A percentile compares a stretch with the other conserved stretches of the same genome.
Evolutionary conservation across 805 yeast species (phyloP).

Genomic region (Kluyveromyces lactis): DNA sequence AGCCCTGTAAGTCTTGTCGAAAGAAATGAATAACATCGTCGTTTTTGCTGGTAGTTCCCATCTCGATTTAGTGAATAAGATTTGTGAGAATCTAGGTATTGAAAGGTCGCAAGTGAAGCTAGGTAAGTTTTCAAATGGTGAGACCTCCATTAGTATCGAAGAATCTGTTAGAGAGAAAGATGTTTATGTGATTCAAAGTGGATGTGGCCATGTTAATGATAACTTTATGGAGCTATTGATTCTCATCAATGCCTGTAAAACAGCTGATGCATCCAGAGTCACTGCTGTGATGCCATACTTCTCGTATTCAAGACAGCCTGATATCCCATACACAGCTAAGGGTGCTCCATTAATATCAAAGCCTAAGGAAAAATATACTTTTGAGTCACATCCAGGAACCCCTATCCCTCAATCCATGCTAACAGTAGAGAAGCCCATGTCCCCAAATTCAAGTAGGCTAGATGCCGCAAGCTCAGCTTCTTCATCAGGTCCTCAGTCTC

Average conservation of each 20-base stretch:
- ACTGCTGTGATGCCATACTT: constrained; percentile 90
- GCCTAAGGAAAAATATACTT: constrained; percentile 34
- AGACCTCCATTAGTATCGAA: constrained; percentile 74
- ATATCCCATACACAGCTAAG: constrained; percentile 69
- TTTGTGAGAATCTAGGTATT: constrained; percentile 71
- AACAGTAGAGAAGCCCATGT: constrained; percentile 17
- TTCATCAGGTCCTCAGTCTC: background rate
- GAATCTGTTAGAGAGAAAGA: constrained; percentile 95
- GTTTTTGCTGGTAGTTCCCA: constrained; percentile 90
- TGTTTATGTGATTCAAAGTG: constrained; percentile 80
- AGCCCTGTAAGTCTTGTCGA: too few relatives aligned
- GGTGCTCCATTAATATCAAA: constrained; percentile 58
- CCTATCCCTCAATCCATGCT: constrained; percentile 29
- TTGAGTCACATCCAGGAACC: constrained; percentile 45
- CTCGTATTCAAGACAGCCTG: constrained; percentile 95
- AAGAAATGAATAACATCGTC: constrained; percentile 67
- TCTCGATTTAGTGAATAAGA: constrained; percentile 63
- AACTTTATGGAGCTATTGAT: constrained; percentile 74
- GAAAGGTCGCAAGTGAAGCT: constrained; percentile 59
- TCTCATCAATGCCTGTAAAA: constrained; percentile 85
- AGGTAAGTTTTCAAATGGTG: constrained; percentile 81
- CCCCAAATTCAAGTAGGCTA: constrained; percentile 1
- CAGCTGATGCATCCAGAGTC: constrained; percentile 81
- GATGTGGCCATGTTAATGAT: constrained; percentile 85
- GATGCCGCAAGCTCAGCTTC: background rate